These are phyloP conservation scores for Breynia disticha DNA, from an alignment of 441 rosid species.

Conservation along the genomic window DNA sequence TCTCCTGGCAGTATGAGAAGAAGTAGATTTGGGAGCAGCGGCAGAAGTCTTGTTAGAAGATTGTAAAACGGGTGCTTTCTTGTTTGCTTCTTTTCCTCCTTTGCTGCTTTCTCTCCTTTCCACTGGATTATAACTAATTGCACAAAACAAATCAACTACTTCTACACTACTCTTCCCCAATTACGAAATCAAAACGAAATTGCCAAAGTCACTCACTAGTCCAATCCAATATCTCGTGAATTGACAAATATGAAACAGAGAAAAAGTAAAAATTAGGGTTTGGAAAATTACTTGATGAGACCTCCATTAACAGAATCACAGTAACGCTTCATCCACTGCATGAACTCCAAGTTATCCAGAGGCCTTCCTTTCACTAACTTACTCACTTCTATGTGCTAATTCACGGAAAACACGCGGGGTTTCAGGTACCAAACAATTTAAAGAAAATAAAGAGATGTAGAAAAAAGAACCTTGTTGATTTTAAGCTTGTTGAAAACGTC, in stretches of 20 bases:
- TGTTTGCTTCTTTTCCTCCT: slow-evolving; percentile 79
- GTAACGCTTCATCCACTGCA: slow-evolving; percentile 96
- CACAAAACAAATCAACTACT: background rate
- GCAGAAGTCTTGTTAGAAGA: slow-evolving; percentile 46
- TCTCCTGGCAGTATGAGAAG: slow-evolving; percentile 50
- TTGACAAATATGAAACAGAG: background rate
- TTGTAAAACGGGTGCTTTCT: slow-evolving; percentile 51
- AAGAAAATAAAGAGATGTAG: background rate
- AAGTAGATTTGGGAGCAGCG: slow-evolving; percentile 42
- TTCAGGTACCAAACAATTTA: background rate
- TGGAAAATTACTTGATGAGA: slow-evolving; percentile 28
- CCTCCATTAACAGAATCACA: slow-evolving; percentile 80
- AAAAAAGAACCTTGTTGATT: slow-evolving; percentile 64
- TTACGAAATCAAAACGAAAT: too few species aligned
- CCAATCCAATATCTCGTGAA: too few species aligned
- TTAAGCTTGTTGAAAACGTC: slow-evolving; percentile 92
- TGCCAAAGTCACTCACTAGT: too few species aligned
- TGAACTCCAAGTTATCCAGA: slow-evolving; percentile 89
- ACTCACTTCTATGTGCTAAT: slow-evolving; percentile 75
- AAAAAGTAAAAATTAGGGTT: background rate
- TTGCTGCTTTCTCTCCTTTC: slow-evolving; percentile 86
- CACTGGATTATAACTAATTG: slow-evolving; percentile 59
- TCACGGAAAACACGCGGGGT: background rate
- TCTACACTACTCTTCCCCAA: too few species aligned
- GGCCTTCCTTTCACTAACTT: slow-evolving; percentile 91